These are phyloP conservation scores for Colletotrichum spinosum DNA, from an alignment of 2,329 filamentous ascomycete genomes.

Conservation along the genomic window DNA sequence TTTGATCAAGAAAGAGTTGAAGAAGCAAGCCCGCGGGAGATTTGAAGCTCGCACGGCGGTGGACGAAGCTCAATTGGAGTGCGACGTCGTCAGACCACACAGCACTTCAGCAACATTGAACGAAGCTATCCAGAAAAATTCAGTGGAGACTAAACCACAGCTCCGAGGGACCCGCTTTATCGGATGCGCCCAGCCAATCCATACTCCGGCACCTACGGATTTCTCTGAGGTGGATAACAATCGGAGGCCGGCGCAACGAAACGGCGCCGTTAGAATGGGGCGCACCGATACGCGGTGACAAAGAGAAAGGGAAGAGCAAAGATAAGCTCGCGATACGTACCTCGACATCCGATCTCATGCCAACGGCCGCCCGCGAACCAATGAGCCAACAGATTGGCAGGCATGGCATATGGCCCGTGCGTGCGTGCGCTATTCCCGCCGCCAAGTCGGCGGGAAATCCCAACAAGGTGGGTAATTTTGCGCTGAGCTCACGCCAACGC, in stretches of 20 bases:
- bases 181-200: constrained; percentile 20
- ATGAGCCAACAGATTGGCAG: constrained; percentile 17
- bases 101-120: constrained; percentile 1
- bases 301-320: constrained; percentile 11
- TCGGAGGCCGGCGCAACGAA: constrained; percentile 34
- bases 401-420: constrained; percentile 1
- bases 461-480: constrained; percentile 24
- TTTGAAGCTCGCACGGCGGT: neutral
- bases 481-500: constrained; percentile 28
- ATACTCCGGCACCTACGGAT: neutral
- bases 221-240: neutral
- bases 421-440: constrained; percentile 8
- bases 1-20: neutral
- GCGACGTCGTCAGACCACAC: constrained; percentile 16
- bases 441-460: constrained; percentile 28
- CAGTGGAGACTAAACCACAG: constrained; percentile 12
- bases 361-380: constrained; percentile 11
- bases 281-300: neutral
- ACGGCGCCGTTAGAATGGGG: constrained; percentile 11
- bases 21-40: accelerated
- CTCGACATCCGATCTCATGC: constrained; percentile 3
- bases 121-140: constrained; percentile 39
- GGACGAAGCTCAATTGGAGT: constrained; percentile 15
- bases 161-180: too few species aligned
- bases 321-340: constrained; percentile 20